These are phyloP conservation scores for Rhytidiadelphus loreus DNA, from an alignment of 225 moss, liverwort and hornwort genomes.

Conservation along the genomic window DNA sequence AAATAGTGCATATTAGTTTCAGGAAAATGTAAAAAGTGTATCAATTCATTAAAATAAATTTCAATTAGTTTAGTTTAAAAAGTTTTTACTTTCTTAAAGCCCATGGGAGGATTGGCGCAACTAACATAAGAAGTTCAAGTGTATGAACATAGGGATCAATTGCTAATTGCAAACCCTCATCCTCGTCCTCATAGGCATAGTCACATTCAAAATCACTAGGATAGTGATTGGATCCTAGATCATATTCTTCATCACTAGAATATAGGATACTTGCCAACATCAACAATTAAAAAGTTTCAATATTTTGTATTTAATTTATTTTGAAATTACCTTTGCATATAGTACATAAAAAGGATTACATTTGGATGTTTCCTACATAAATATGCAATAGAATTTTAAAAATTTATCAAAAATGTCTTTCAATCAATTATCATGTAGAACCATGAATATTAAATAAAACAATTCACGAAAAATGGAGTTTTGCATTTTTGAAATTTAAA, in stretches of 20 bases:
- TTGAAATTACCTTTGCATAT: not conserved
- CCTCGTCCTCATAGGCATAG: accelerated
- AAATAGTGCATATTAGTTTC: not conserved
- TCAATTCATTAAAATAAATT: not conserved
- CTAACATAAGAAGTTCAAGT: too few relatives aligned
- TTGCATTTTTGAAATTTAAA: too few relatives aligned
- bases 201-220: too few relatives aligned
- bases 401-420: too few relatives aligned
- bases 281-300: not conserved
- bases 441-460: too few relatives aligned
- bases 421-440: too few relatives aligned
- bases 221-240: not conserved
- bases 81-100: not conserved
- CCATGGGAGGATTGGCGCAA: not conserved
- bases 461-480: too few relatives aligned
- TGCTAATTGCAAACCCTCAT: not conserved
- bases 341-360: too few relatives aligned
- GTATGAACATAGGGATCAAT: not conserved
- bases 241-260: not conserved
- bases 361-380: too few relatives aligned
- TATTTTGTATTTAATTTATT: not conserved
- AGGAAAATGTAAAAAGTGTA: not conserved
- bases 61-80: not conserved
- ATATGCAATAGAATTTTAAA: too few relatives aligned
- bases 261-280: not conserved